Evolutionary conservation across 345 rosid species (phyloP).

Genomic region (Linum lewisii): DNA sequence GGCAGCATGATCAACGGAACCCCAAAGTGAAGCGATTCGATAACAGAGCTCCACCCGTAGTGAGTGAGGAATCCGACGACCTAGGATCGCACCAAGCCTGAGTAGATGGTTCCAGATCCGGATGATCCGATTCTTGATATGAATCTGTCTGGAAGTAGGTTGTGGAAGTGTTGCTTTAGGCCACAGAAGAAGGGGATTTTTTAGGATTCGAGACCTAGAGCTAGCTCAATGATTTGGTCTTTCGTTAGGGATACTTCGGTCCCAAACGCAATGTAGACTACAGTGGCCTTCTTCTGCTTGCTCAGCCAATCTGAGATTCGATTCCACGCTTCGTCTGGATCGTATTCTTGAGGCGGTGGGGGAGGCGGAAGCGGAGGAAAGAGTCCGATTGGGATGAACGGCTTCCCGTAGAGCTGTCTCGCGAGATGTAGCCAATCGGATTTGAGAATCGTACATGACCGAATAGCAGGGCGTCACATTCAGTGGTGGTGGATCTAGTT

Average conservation of each 20-base stretch:
- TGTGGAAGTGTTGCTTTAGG: neutral
- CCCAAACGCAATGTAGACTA: conserved; percentile 43
- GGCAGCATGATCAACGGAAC: conserved; percentile 14
- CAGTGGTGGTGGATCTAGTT: neutral
- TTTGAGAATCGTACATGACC: conserved; percentile 18
- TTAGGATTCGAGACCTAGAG: conserved; percentile 39
- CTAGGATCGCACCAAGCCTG: conserved; percentile 18
- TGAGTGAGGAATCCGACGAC: conserved; percentile 27
- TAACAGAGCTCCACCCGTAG: conserved; percentile 18
- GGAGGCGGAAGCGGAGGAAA: neutral
- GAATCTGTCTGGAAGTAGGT: conserved; percentile 10
- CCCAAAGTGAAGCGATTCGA: conserved; percentile 18
- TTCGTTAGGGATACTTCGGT: conserved; percentile 27
- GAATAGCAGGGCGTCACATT: conserved; percentile 10
- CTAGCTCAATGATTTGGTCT: conserved; percentile 28
- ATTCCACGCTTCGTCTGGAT: conserved; percentile 17
- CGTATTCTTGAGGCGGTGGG: too few species aligned
- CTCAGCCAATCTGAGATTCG: conserved; percentile 32
- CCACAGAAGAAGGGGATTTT: conserved; percentile 38
- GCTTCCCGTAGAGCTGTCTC: conserved; percentile 16
- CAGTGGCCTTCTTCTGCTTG: conserved; percentile 25
- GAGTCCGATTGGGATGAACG: conserved; percentile 16
- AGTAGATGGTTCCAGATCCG: conserved; percentile 14
- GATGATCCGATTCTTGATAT: neutral
- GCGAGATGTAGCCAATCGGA: conserved; percentile 16